phyloP scores from a whole-genome alignment of 2,329 filamentous ascomycete species.

The Paraphoma sp. region DNA sequence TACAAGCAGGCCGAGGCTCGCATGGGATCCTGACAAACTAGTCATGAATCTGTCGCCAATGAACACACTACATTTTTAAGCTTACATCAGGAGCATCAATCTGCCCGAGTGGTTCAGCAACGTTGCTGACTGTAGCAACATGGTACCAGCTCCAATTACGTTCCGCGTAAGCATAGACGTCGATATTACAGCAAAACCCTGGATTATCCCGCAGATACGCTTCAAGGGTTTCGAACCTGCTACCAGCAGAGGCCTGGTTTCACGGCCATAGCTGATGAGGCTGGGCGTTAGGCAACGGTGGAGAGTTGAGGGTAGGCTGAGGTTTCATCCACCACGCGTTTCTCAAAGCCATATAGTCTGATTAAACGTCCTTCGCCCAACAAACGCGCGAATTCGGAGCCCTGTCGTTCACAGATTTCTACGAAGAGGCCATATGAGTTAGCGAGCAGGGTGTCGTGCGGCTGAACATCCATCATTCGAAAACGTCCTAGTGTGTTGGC shows the following conservation, averaged over 20 bases:
- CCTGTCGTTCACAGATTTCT: too few relatives aligned
- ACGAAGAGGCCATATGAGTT: too few relatives aligned
- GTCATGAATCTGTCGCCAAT: too few relatives aligned
- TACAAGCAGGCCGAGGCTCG: too few relatives aligned
- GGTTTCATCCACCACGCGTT: slow-evolving; percentile 9
- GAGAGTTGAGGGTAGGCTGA: neutral
- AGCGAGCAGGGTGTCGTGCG: too few relatives aligned
- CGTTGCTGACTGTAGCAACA: neutral
- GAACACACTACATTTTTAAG: too few relatives aligned
- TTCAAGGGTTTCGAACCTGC: neutral
- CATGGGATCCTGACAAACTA: too few relatives aligned
- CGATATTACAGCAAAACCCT: slow-evolving; percentile 2
- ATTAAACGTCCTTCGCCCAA: neutral
- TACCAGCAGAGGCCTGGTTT: neutral
- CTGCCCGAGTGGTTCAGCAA: neutral
- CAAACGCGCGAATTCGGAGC: neutral
- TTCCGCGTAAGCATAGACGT: neutral
- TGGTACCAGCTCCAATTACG: neutral
- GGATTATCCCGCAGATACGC: neutral
- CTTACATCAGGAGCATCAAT: too few relatives aligned
- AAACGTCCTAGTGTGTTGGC: too few relatives aligned
- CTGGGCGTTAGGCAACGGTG: neutral
- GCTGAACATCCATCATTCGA: too few relatives aligned
- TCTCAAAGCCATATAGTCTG: slow-evolving; percentile 4
- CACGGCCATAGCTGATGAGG: slow-evolving; percentile 3